A percentile compares a stretch with the other conserved stretches of the same genome.
Evolutionary conservation across 2,329 filamentous ascomycete genomes (phyloP).

Genomic region (Exophiala bonariae): DNA sequence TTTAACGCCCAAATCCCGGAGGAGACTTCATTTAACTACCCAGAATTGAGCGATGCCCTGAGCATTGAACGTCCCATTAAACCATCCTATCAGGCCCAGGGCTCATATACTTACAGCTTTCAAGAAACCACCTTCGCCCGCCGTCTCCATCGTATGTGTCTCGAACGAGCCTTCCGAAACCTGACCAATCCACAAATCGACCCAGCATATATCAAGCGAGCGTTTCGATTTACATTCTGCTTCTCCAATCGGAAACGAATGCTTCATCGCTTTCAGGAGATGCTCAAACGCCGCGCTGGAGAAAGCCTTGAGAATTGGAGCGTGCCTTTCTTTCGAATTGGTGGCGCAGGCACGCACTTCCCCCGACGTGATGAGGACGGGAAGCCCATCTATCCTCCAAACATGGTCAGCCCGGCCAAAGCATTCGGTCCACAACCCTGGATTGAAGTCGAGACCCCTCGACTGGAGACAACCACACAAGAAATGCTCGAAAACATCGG

Average conservation of each 20-base stretch:
- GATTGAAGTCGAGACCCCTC: conserved; percentile 25
- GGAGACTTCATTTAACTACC: background rate
- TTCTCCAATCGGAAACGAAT: conserved; percentile 49
- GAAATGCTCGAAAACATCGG: conserved; percentile 50
- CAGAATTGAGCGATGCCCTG: conserved; percentile 21
- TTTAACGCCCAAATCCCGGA: conserved; percentile 21
- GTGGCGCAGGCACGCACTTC: conserved; percentile 69
- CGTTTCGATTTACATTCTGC: conserved; percentile 70
- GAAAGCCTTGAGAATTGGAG: conserved; percentile 61
- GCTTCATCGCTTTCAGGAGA: conserved; percentile 36
- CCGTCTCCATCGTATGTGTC: conserved; percentile 64
- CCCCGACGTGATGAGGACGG: conserved; percentile 40
- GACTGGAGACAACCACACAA: conserved; percentile 29
- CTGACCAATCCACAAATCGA: conserved; percentile 41
- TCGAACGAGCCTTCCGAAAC: conserved; percentile 60
- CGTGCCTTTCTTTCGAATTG: conserved; percentile 65
- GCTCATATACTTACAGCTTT: conserved; percentile 59
- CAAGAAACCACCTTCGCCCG: conserved; percentile 70
- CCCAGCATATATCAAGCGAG: conserved; percentile 50
- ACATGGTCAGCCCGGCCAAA: conserved; percentile 26
- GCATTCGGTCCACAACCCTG: conserved; percentile 22
- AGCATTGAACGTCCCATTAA: conserved; percentile 29
- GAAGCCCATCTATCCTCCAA: conserved; percentile 35
- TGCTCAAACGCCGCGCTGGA: conserved; percentile 39
- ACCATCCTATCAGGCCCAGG: conserved; percentile 9